Conservation (phyloP, 2,329 filamentous ascomycete species). For the Fusarium aywerte region DNA sequence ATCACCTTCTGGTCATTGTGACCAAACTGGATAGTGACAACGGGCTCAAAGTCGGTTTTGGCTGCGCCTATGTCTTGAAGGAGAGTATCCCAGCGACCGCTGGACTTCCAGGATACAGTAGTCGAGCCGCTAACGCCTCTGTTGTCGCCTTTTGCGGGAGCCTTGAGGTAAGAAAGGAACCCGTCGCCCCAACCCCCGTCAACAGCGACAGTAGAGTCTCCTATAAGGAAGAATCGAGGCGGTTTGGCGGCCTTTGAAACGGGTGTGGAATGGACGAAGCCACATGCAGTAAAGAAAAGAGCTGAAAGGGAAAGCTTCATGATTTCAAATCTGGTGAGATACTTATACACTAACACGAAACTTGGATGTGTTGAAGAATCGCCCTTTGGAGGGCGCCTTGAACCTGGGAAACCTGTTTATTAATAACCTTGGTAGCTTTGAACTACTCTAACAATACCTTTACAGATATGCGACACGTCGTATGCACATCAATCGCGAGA, state of each 20-base stretch:
- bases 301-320: background rate
- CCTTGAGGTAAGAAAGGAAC: background rate
- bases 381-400: too few relatives aligned
- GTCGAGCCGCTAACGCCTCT: conserved; percentile 9
- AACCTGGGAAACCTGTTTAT: too few relatives aligned
- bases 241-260: background rate
- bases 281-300: fast-evolving
- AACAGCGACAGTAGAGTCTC: conserved; percentile 2
- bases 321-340: fast-evolving
- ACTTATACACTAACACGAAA: too few relatives aligned
- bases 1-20: conserved; percentile 21
- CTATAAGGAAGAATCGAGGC: conserved; percentile 9
- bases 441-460: too few relatives aligned
- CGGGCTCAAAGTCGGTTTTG: background rate
- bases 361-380: background rate
- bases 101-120: conserved; percentile 12
- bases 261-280: background rate
- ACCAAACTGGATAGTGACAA: conserved; percentile 5
- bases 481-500: background rate
- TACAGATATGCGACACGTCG: too few relatives aligned
- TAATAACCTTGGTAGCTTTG: too few relatives aligned
- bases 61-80: background rate
- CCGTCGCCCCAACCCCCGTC: conserved; percentile 11
- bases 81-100: conserved; percentile 11
- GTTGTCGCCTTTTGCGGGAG: background rate